Conservation (phyloP, 2,329 filamentous ascomycete genomes). For the Fusarium dlaminii region DNA sequence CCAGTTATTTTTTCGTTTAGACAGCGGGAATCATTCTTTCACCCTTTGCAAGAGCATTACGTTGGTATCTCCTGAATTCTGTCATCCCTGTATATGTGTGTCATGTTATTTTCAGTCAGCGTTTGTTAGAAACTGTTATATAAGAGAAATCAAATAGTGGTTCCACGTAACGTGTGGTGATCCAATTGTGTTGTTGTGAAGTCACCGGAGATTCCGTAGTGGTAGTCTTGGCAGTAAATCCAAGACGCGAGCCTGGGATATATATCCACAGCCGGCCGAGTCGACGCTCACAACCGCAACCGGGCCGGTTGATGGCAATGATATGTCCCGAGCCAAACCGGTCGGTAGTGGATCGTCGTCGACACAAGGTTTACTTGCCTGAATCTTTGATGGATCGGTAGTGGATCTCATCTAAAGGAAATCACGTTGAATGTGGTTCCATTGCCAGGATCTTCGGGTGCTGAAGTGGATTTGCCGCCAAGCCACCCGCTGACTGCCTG, state of each 20-base stretch:
- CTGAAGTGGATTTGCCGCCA: slow-evolving; percentile 21
- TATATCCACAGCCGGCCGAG: slow-evolving; percentile 35
- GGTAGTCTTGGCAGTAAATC: slow-evolving; percentile 25
- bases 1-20: slow-evolving; percentile 26
- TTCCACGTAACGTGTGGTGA: slow-evolving; percentile 27
- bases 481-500: slow-evolving; percentile 28
- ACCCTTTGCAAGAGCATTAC: slow-evolving; percentile 27
- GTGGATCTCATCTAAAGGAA: slow-evolving; percentile 40
- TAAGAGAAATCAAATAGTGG: slow-evolving; percentile 42
- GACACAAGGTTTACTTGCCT: slow-evolving; percentile 43
- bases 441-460: slow-evolving; percentile 6
- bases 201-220: slow-evolving; percentile 31
- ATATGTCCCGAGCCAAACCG: slow-evolving; percentile 19
- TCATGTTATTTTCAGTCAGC: slow-evolving; percentile 35
- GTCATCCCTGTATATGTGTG: slow-evolving; percentile 38
- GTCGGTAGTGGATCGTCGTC: slow-evolving; percentile 41
- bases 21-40: slow-evolving; percentile 24
- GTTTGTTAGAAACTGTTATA: slow-evolving; percentile 39
- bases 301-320: slow-evolving; percentile 12
- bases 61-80: slow-evolving; percentile 1
- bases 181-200: slow-evolving; percentile 24
- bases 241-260: slow-evolving; percentile 17
- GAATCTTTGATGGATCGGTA: slow-evolving; percentile 36
- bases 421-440: slow-evolving; percentile 32
- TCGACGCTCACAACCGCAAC: background rate